A percentile compares a stretch with the other conserved stretches of the same genome.
phyloP scores from a whole-genome alignment of 176 grass and related monocot species.

The Leersia perrieri region DNA sequence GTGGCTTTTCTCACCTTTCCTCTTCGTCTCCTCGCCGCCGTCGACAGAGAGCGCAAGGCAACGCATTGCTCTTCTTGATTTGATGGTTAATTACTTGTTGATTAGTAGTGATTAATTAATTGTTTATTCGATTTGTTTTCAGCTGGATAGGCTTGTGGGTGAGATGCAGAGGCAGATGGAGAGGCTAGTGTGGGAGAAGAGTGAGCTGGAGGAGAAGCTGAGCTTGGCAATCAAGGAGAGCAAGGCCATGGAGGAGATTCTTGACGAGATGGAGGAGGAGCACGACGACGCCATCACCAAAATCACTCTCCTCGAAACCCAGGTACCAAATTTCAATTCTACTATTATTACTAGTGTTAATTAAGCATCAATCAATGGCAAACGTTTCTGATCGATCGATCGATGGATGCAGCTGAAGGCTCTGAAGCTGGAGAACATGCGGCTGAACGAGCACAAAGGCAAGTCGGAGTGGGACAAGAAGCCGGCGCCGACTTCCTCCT shows the following conservation, averaged over 20 bases:
- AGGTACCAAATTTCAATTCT: constrained; percentile 35
- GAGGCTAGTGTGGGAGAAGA: constrained; percentile 41
- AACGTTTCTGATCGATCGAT: no score
- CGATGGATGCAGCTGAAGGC: constrained; percentile 57
- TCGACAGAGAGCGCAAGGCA: constrained; percentile 30
- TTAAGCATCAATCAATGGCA: no score
- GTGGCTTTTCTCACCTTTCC: constrained; percentile 35
- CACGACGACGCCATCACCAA: constrained; percentile 31
- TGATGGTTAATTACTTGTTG: neutral
- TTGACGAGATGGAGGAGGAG: constrained; percentile 67
- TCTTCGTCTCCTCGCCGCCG: constrained; percentile 34
- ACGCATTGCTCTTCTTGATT: neutral
- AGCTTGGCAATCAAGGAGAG: constrained; percentile 28
- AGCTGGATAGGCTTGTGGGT: constrained; percentile 39
- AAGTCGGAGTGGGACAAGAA: constrained; percentile 33
- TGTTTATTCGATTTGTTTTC: neutral
- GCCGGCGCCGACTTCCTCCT: no score
- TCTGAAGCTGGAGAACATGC: constrained; percentile 59
- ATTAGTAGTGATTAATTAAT: neutral
- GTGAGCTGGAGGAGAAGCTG: constrained; percentile 38
- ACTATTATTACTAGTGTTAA: no score
- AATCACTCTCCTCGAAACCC: constrained; percentile 39
- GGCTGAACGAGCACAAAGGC: constrained; percentile 38
- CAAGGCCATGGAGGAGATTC: constrained; percentile 11
- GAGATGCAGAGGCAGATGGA: constrained; percentile 76